Evolutionary conservation across 2,329 filamentous ascomycete species (phyloP).

Genomic region (Triangularia verruculosa): DNA sequence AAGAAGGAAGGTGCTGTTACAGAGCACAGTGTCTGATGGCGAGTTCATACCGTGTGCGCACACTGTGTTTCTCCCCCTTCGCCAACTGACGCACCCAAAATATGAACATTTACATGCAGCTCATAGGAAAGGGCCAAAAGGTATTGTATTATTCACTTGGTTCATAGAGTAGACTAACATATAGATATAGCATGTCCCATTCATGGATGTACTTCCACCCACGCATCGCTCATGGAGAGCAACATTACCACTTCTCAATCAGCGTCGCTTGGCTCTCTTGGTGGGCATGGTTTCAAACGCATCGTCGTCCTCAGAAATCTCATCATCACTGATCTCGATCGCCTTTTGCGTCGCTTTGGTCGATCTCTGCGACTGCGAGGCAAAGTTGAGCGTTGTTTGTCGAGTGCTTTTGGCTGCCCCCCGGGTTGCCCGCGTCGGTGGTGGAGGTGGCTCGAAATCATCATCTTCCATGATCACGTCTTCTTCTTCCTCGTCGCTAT

Average conservation of each 20-base stretch:
- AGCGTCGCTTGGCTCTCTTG: constrained; percentile 30
- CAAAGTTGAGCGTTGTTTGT: constrained; percentile 51
- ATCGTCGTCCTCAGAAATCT: constrained; percentile 60
- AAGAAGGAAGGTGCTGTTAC: neutral
- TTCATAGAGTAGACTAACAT: too few relatives aligned
- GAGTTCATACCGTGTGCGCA: neutral
- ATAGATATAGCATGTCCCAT: too few relatives aligned
- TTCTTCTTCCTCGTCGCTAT: constrained; percentile 39
- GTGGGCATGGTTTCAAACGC: constrained; percentile 54
- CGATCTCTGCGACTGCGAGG: constrained; percentile 37
- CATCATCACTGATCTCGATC: constrained; percentile 63
- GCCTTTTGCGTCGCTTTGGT: constrained; percentile 45
- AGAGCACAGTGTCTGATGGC: neutral
- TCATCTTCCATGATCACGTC: constrained; percentile 40
- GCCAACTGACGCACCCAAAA: too few relatives aligned
- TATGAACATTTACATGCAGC: neutral
- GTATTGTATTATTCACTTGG: neutral
- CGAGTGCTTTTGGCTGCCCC: constrained; percentile 34
- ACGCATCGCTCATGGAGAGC: too few relatives aligned
- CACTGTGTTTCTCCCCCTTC: too few relatives aligned
- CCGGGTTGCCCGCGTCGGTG: constrained; percentile 36
- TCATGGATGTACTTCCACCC: too few relatives aligned
- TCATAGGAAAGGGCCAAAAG: too few relatives aligned
- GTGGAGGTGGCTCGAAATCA: constrained; percentile 39
- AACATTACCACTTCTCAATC: neutral